These are phyloP conservation scores for Tetracladium marchalianum DNA, from an alignment of 495 filamentous ascomycete species.

Conservation along the genomic window DNA sequence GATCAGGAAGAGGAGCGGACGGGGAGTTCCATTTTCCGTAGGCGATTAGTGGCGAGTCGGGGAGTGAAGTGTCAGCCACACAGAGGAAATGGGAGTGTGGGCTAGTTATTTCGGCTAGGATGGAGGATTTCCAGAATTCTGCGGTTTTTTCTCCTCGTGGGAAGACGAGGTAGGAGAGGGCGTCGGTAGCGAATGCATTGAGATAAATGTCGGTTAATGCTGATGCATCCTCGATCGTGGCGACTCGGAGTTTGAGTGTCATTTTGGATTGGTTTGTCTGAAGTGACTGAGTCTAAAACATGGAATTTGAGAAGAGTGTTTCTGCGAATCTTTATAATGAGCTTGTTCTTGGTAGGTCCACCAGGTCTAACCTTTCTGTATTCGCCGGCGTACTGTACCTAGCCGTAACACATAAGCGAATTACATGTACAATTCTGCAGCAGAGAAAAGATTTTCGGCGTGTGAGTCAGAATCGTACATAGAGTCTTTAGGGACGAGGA, in stretches of 20 bases:
- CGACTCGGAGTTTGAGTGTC: slow-evolving; percentile 22
- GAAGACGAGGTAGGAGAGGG: slow-evolving; percentile 23
- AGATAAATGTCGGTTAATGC: slow-evolving; percentile 22
- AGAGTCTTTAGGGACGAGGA: too few relatives aligned
- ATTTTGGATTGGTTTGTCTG: slow-evolving; percentile 13
- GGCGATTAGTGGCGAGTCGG: slow-evolving; percentile 18
- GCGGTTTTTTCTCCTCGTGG: slow-evolving; percentile 13
- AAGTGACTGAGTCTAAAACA: background rate
- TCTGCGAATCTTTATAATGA: too few relatives aligned
- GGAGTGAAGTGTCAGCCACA: slow-evolving; percentile 21
- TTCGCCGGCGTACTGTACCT: too few relatives aligned
- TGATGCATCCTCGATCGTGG: slow-evolving; percentile 21
- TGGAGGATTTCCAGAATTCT: slow-evolving; percentile 15
- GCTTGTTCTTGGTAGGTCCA: too few relatives aligned
- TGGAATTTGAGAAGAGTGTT: too few relatives aligned
- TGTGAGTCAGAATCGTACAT: too few relatives aligned
- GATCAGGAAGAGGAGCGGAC: slow-evolving; percentile 5
- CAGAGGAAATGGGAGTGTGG: slow-evolving; percentile 24
- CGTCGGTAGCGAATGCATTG: slow-evolving; percentile 24
- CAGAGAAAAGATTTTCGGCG: too few relatives aligned
- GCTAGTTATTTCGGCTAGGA: slow-evolving; percentile 16
- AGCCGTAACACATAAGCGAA: too few relatives aligned
- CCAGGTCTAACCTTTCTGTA: too few relatives aligned
- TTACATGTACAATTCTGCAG: too few relatives aligned
- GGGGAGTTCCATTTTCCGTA: slow-evolving; percentile 25